Evolutionary conservation across 2,329 filamentous ascomycete genomes (phyloP), one percentile per base, ranked within the genome.

Genomic region (Stagonosporopsis cucurbitacearum): DNA sequence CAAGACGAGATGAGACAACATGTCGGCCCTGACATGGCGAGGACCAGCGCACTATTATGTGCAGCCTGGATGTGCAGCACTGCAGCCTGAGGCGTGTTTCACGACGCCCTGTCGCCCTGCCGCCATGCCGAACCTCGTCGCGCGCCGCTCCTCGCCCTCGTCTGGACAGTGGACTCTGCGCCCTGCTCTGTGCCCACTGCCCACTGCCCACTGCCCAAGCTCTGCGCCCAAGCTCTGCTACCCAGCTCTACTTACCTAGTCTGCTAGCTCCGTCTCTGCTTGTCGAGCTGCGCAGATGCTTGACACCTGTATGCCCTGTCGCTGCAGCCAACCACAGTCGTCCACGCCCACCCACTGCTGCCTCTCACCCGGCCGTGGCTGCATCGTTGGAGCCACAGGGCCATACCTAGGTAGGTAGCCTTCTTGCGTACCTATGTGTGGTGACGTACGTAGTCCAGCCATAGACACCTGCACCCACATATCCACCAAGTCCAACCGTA

Each of bases 21-120:
- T 66, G 66, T 49, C 55, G 50, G 58, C 59, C 63, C 64, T 69
- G 63, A 68, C 67, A 69, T 70, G 62, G 61, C 64, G 55, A 65
- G 62, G 65, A 67, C 54, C 56, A 50, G 51, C 47, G 50, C 55
- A 56, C 43, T 54, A 66, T 66, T 65, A 67, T 67, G 63, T 67
- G 65, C 63, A 59, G 57, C n/a, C n/a, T n/a, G n/a, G n/a, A n/a
- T n/a, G n/a, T n/a, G n/a, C n/a, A n/a, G n/a, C n/a, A n/a, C n/a
- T 67, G 65, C 63, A 59, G 57, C 56, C 52, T 56, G 53, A 54
- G 57, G 57, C 60, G 63, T 59, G 69, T 72, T 72, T 72, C 69
- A 72, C 69, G 59, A 67, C 52, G 56, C 58, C 57, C 60, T 66
- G 57, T 64, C 58, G 52, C 47, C 53, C 60, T 66, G 57, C 65